A percentile compares a stretch with the other conserved stretches of the same genome.
Conservation (phyloP, 2,329 filamentous ascomycete species). For the Aspergillus sp. region DNA sequence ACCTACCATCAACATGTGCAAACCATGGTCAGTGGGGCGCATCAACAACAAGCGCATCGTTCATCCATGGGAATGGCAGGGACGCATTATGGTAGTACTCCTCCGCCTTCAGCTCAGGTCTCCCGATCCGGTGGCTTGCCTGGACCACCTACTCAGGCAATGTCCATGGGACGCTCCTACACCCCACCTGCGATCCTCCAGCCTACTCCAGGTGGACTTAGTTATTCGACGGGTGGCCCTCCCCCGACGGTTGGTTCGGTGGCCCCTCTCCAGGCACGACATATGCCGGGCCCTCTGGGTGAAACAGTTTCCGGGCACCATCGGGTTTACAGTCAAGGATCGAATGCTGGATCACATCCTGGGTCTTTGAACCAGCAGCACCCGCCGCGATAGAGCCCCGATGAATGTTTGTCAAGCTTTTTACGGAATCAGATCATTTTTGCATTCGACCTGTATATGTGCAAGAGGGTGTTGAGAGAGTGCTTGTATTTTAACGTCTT, state of each 20-base stretch:
- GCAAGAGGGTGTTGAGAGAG: not conserved
- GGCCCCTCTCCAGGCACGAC: slow-evolving; percentile 27
- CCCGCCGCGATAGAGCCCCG: slow-evolving; percentile 22
- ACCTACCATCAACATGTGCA: slow-evolving; percentile 39
- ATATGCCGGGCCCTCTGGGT: slow-evolving; percentile 21
- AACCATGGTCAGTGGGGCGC: slow-evolving; percentile 35
- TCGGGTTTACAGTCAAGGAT: slow-evolving; percentile 38
- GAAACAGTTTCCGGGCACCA: slow-evolving; percentile 29
- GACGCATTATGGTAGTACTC: slow-evolving; percentile 32
- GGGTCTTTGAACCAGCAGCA: slow-evolving; percentile 26
- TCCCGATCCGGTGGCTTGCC: slow-evolving; percentile 23
- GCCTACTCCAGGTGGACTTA: slow-evolving; percentile 27
- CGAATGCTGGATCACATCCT: slow-evolving; percentile 25
- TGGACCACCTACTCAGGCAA: slow-evolving; percentile 23
- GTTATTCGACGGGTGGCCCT: slow-evolving; percentile 27
- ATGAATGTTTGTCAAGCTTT: not conserved
- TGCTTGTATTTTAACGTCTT: slow-evolving; percentile 9
- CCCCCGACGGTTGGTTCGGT: slow-evolving; percentile 19
- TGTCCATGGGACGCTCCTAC: slow-evolving; percentile 35
- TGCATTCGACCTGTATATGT: slow-evolving; percentile 5
- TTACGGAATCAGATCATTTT: not conserved
- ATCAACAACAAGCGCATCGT: slow-evolving; percentile 33
- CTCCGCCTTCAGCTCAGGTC: slow-evolving; percentile 29
- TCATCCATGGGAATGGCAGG: slow-evolving; percentile 29
- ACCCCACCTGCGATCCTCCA: slow-evolving; percentile 37